Base-by-base conservation (phyloP, 2,329 filamentous ascomycete genomes). In the Ceratocystis cubensis region DNA sequence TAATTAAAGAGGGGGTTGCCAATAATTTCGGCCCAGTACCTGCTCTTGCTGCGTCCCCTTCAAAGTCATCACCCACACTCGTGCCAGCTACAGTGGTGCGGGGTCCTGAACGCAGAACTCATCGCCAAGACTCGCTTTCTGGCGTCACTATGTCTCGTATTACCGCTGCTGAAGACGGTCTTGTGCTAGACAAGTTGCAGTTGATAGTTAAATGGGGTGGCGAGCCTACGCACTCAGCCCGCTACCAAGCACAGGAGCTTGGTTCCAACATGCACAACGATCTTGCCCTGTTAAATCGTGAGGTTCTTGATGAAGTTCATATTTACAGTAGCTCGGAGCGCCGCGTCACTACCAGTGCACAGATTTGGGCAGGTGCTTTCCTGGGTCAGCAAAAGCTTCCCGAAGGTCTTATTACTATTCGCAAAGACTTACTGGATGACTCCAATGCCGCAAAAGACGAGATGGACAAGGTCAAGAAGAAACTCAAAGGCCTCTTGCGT, bases 381-480 rank as follows among this genome's bases (percentile, higher is more conserved):
- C 79, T 97, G 56, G 88, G 91, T 63, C 85, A 90, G 73, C 91
- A 95, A 74, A 89, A 96, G 65, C 80, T 96, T 17, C 84, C 88
- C 0, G 84, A 90, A 28, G 89, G 96, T 71, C 91, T 90, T 70
- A 96, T 99, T 69, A 88, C 86, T 44, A 87, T 97, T 66, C 87
- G 94, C 65, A 99, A 99, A 74, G 92, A 97, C 75, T 82, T 99
- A 5, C 79, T 99, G 2, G 94, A 99, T 74, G 94, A 99, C 74
- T 97, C 92, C 0, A 99, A 99, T 75, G 94, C 94, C 3, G 94
- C 94, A 67, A 99, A 99, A 75, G 94, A 99, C 74, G 91, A 96
- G 73, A 99, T 96, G 89, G 95, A 99, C 77, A 96, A 96, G 76
- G 94, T 99, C 66, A 99, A 99, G 82, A 99, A 99, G 83, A 96